Conservation (phyloP, 441 rosid genomes). For the Populus tomentosa region DNA sequence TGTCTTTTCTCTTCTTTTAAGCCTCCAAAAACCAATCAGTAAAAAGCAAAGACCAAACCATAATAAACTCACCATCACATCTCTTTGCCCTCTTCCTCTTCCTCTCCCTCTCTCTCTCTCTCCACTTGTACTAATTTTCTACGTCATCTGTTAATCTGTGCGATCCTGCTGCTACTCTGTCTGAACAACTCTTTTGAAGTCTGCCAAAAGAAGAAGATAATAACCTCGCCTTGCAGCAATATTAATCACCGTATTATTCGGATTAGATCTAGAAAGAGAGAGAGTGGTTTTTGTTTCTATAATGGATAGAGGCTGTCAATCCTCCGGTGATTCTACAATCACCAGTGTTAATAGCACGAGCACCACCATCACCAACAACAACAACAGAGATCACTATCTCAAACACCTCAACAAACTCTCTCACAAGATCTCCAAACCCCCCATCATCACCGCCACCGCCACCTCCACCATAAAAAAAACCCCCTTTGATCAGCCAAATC, state of each 20-base stretch:
- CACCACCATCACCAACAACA: conserved; percentile 6
- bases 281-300: background rate
- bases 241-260: background rate
- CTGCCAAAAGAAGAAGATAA: background rate
- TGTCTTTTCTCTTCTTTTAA: conserved; percentile 8
- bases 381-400: conserved; percentile 48
- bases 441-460: conserved; percentile 16
- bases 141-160: background rate
- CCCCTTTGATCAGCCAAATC: conserved; percentile 20
- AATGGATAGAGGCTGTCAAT: conserved; percentile 64
- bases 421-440: conserved; percentile 76
- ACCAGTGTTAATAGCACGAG: conserved; percentile 23
- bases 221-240: background rate
- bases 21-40: background rate
- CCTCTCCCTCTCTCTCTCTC: background rate
- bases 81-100: background rate
- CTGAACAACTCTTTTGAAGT: background rate
- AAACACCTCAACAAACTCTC: conserved; percentile 77
- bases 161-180: background rate
- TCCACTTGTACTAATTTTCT: too few species aligned
- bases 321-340: conserved; percentile 50
- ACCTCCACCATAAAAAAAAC: conserved; percentile 20
- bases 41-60: background rate
- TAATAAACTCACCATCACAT: background rate
- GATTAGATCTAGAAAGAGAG: conserved; percentile 16